Percentiles rank a stretch among this genome's conserved stretches.
phyloP scores from a whole-genome alignment of 352 stramenopile genomes.

The Pythium grandisporangium region DNA sequence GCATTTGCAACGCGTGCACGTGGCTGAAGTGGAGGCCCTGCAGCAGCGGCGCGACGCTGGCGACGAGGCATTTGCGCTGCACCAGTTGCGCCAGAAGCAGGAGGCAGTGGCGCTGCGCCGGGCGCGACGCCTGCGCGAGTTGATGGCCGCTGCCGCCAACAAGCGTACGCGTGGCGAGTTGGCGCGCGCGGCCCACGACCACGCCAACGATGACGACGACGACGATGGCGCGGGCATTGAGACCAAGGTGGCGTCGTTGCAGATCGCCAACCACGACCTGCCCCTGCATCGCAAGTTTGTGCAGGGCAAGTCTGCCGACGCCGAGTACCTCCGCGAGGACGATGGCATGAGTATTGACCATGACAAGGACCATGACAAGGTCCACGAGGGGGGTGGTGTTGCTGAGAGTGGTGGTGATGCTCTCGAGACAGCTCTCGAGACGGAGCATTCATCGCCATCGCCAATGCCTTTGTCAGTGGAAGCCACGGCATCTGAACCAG shows the following conservation, averaged over 20 bases:
- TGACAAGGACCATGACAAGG: too few species aligned
- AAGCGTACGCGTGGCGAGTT: conserved; percentile 20
- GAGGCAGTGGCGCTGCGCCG: conserved; percentile 30
- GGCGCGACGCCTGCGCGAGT: conserved; percentile 26
- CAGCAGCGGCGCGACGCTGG: conserved; percentile 50
- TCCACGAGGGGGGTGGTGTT: too few species aligned
- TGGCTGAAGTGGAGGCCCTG: conserved; percentile 50
- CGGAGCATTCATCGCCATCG: too few species aligned
- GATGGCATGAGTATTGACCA: not conserved
- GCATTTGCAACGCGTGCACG: conserved; percentile 43
- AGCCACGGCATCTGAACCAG: not conserved
- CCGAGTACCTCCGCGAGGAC: conserved; percentile 46
- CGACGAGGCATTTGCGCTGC: conserved; percentile 54
- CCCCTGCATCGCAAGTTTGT: conserved; percentile 60
- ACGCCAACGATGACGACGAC: conserved; percentile 2
- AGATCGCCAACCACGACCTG: conserved; percentile 71
- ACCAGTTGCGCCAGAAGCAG: conserved; percentile 46
- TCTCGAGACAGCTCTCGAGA: not conserved
- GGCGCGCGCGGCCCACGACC: conserved; percentile 14
- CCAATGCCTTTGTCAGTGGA: too few species aligned
- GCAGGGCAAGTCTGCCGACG: conserved; percentile 45
- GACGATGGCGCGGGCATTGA: conserved; percentile 19
- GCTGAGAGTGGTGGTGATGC: not conserved
- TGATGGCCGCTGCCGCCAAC: conserved; percentile 15
- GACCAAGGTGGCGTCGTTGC: conserved; percentile 32